A percentile compares a stretch with the other conserved stretches of the same genome.
Evolutionary conservation across 345 rosid genomes (phyloP).

Genomic region (Hibiscus mutabilis): DNA sequence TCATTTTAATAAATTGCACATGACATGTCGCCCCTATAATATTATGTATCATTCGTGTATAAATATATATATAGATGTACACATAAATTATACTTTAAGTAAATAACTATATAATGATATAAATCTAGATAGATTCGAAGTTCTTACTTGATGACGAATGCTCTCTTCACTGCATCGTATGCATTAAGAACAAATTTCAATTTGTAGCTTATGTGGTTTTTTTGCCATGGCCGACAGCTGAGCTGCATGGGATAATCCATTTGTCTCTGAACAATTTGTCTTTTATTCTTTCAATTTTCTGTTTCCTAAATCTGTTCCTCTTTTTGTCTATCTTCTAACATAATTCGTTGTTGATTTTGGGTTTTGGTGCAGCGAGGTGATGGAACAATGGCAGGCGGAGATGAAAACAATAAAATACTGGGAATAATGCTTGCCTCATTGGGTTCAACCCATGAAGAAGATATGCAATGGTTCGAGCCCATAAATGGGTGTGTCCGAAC

Average conservation of each 20-base stretch:
- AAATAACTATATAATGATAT: too few species aligned
- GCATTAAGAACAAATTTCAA: not conserved
- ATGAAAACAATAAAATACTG: not conserved
- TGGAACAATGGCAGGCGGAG: not conserved
- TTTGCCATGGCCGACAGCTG: not conserved
- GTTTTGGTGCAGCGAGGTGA: slow-evolving; percentile 1
- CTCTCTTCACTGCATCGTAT: not conserved
- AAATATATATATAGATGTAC: too few species aligned
- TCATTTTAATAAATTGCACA: too few species aligned
- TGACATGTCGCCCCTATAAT: too few species aligned
- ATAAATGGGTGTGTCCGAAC: not conserved
- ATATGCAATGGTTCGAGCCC: slow-evolving; percentile 17
- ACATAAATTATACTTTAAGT: too few species aligned
- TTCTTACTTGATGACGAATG: not conserved
- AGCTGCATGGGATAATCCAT: not conserved
- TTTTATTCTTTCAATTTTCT: not conserved
- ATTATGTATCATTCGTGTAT: too few species aligned
- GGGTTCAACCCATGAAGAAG: slow-evolving; percentile 1
- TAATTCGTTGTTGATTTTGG: not conserved
- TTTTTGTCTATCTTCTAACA: not conserved
- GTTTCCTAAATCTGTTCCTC: not conserved
- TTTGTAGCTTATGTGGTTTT: not conserved
- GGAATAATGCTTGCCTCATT: not conserved
- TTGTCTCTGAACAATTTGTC: not conserved
- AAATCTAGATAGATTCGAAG: too few species aligned